phyloP scores from a whole-genome alignment of 306 rosid genomes.

The Cicer pinnatifidum region DNA sequence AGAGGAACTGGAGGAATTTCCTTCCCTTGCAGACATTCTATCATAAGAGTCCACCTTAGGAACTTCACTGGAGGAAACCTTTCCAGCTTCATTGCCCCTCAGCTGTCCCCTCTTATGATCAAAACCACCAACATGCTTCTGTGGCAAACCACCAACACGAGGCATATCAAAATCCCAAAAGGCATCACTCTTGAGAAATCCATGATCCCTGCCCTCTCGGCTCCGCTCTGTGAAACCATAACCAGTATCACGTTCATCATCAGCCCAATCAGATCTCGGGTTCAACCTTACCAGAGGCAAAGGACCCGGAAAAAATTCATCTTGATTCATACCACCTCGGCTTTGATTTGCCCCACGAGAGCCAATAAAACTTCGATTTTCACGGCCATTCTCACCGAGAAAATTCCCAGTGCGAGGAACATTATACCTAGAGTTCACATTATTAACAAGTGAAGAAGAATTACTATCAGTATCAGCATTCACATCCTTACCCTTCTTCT shows the following conservation, averaged over 20 bases:
- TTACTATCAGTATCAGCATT: slow-evolving; percentile 24
- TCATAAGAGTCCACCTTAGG: slow-evolving; percentile 62
- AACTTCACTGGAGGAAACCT: slow-evolving; percentile 69
- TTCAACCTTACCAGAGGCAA: slow-evolving; percentile 74
- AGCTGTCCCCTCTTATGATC: slow-evolving; percentile 62
- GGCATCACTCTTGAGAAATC: slow-evolving; percentile 63
- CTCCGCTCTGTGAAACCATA: slow-evolving; percentile 62
- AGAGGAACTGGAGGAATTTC: slow-evolving; percentile 53
- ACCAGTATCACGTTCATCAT: slow-evolving; percentile 96
- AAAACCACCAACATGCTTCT: slow-evolving; percentile 58
- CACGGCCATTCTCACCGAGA: slow-evolving; percentile 46
- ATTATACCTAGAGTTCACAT: slow-evolving; percentile 52
- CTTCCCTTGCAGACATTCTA: slow-evolving; percentile 66
- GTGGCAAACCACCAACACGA: slow-evolving; percentile 66
- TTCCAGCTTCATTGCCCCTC: slow-evolving; percentile 79
- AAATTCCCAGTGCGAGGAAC: slow-evolving; percentile 44
- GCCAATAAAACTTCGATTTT: slow-evolving; percentile 48
- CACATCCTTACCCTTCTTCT: slow-evolving; percentile 43
- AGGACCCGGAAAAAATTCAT: slow-evolving; percentile 76
- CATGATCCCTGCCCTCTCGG: slow-evolving; percentile 77
- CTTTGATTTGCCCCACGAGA: slow-evolving; percentile 46
- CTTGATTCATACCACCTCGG: slow-evolving; percentile 54
- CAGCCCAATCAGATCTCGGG: slow-evolving; percentile 95
- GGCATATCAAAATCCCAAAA: slow-evolving; percentile 92
- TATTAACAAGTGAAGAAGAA: slow-evolving; percentile 52